These are phyloP conservation scores for Pythium grandisporangium DNA, from an alignment of 352 stramenopile genomes.

Conservation along the genomic window DNA sequence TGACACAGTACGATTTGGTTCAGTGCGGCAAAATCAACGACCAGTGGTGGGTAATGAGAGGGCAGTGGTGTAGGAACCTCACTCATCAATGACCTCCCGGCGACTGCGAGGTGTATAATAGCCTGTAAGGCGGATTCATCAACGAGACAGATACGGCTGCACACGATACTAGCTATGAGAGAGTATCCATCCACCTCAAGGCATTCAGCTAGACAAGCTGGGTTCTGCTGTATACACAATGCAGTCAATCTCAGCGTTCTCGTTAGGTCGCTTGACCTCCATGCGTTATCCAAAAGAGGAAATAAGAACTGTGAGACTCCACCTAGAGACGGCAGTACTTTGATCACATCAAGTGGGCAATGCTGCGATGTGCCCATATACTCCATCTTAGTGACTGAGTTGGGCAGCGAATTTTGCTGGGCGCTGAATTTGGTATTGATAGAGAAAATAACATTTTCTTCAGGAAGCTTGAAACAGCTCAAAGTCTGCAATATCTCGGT, in stretches of 20 bases:
- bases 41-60: too few species aligned
- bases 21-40: conserved; percentile 47
- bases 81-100: conserved; percentile 14
- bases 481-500: conserved; percentile 49
- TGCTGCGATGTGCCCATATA: conserved; percentile 42
- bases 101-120: conserved; percentile 35
- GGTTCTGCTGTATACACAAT: conserved; percentile 39
- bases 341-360: conserved; percentile 38
- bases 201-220: conserved; percentile 48
- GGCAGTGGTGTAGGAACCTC: background rate
- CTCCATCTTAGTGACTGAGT: conserved; percentile 31
- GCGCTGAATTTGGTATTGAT: conserved; percentile 31
- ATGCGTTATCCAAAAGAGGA: conserved; percentile 47
- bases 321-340: conserved; percentile 48
- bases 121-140: conserved; percentile 33
- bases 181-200: conserved; percentile 47
- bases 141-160: conserved; percentile 27
- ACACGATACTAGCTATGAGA: conserved; percentile 36
- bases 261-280: conserved; percentile 29
- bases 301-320: conserved; percentile 47
- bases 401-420: background rate
- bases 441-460: conserved; percentile 46
- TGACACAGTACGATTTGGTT: conserved; percentile 40
- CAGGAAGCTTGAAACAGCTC: conserved; percentile 42
- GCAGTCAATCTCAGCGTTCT: conserved; percentile 35